Conservation (phyloP, 164 flowering plant species). For the Annona squamosa region DNA sequence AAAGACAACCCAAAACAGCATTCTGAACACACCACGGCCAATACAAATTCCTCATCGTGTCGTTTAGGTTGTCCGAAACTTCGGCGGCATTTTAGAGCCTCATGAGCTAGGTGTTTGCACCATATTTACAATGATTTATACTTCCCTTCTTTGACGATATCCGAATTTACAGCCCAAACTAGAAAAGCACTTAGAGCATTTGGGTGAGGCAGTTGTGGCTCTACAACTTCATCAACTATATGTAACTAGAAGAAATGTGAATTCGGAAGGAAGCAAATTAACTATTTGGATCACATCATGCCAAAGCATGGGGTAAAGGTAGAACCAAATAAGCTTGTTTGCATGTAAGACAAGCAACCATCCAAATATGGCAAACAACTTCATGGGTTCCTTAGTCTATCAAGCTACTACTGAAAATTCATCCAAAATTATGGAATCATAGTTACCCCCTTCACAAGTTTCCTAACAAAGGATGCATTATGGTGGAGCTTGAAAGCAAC, state of each 20-base stretch:
- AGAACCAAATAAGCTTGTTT: neutral
- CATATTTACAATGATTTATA: neutral
- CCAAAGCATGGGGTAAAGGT: neutral
- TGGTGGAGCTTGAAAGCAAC: neutral
- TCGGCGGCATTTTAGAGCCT: neutral
- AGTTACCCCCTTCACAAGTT: neutral
- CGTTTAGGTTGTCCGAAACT: neutral
- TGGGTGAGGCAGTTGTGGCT: neutral
- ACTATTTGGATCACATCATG: conserved; percentile 1
- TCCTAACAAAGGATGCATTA: conserved; percentile 3
- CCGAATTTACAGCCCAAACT: neutral
- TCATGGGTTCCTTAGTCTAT: neutral
- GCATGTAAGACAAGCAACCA: neutral
- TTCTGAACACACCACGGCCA: neutral
- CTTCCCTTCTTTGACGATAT: conserved; percentile 1
- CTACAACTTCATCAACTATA: neutral
- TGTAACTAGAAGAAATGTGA: neutral
- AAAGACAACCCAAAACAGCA: no score
- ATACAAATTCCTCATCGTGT: neutral
- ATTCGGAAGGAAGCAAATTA: neutral
- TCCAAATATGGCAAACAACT: neutral
- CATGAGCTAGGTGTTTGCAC: neutral
- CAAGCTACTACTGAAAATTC: conserved; percentile 4
- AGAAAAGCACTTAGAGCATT: neutral
- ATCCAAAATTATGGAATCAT: neutral